phyloP scores from a whole-genome alignment of 2,329 filamentous ascomycete species.

The Exophiala xenobiotica region DNA sequence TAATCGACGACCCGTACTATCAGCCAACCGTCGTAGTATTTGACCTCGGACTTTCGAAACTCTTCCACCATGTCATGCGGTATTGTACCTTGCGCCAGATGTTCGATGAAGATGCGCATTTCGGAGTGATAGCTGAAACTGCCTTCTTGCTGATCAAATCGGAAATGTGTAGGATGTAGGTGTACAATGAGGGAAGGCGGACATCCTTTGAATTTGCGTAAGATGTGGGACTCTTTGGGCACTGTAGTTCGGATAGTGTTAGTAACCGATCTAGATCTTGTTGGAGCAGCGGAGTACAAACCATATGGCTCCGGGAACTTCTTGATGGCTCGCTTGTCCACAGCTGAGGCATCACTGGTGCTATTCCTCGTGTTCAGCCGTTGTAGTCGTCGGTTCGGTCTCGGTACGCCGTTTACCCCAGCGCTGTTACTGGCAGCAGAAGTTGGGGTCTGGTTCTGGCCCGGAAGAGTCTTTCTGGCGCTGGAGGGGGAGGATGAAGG shows the following conservation, averaged over 20 bases:
- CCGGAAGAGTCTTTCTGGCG: conserved; percentile 56
- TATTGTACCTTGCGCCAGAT: conserved; percentile 72
- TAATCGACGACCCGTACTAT: conserved; percentile 95
- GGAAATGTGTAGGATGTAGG: conserved; percentile 79
- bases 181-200: conserved; percentile 84
- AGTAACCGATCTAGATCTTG: too few species aligned
- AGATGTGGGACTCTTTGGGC: conserved; percentile 70
- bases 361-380: conserved; percentile 37
- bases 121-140: conserved; percentile 90
- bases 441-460: conserved; percentile 28
- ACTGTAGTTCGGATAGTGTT: conserved; percentile 51
- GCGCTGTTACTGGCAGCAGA: conserved; percentile 40
- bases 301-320: conserved; percentile 48
- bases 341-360: conserved; percentile 29
- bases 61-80: conserved; percentile 87
- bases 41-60: conserved; percentile 67
- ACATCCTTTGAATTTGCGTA: conserved; percentile 72
- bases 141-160: conserved; percentile 90
- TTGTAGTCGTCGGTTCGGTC: conserved; percentile 49
- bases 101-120: conserved; percentile 78
- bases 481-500: conserved; percentile 59
- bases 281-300: conserved; percentile 34
- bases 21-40: conserved; percentile 89
- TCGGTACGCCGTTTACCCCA: conserved; percentile 37
- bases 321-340: conserved; percentile 39